Evolutionary conservation across 345 rosid genomes (phyloP), one percentile per base, ranked within the genome.

Genomic region (Turnera subulata): DNA sequence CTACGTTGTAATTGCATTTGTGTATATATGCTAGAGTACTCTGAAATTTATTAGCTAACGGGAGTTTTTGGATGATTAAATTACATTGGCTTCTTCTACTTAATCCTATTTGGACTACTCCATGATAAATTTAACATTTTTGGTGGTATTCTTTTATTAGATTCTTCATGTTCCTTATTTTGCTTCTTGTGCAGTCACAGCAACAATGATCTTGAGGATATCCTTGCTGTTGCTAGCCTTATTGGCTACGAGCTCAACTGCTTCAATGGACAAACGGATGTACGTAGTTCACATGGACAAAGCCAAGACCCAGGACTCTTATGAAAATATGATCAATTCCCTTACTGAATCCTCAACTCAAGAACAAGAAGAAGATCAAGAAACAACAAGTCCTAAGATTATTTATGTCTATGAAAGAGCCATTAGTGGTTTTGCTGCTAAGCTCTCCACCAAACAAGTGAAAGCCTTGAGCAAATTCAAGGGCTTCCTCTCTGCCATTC

Each of bases 361-460:
- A 2, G 59, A 64, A n/a, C n/a, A n/a, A 13, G 61, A 69, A 50
- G 11, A 53, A 14, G 61, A 62, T 14, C 42, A 59, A 13, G 72
- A 67, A 24, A 46, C 55, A 16, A 25, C 64, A 19, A 15, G 73
- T 63, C 66, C 90, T 1, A 72, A 66, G 71, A 70, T 87, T 15
- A 78, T 85, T 35, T 82, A 87, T 22, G 72, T 69, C 43, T 87
- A 87, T 37, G 68, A 87, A 39, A 74, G 66, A 2, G 82, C 79
- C 38, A 50, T 84, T 47, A 77, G 79, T 4, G 97, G 96, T 29
- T 91, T 91, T 46, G 78, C 94, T 0, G 91, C 79, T 4, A 76
- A 67, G 72, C 91, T 88, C 53, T 80, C 84, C 5, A 17, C 55
- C 29, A 55, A 71, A 42, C 84, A 85, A 66, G 73, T 88, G 1